A percentile compares a stretch with the other conserved stretches of the same genome.
Conservation (phyloP, 345 rosid species). For the Populus pruinosa region DNA sequence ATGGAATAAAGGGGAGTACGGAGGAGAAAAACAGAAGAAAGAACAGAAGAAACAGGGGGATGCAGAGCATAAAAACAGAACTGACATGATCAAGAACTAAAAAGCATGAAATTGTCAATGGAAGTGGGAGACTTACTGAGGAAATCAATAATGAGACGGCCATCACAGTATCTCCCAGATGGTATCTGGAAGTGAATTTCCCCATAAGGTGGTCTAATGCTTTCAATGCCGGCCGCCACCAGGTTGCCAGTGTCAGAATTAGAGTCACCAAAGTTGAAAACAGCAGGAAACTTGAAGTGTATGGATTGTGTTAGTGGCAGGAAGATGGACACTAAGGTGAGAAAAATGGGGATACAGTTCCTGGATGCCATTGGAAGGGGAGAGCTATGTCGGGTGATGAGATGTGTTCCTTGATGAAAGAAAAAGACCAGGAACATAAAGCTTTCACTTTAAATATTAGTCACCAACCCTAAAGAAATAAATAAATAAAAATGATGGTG, state of each 20-base stretch:
- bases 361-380: constrained; percentile 34
- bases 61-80: not conserved
- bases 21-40: not conserved
- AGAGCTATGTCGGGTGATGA: constrained; percentile 3
- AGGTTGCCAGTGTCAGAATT: constrained; percentile 88
- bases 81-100: not conserved
- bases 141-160: constrained; percentile 74
- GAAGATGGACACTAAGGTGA: constrained; percentile 29
- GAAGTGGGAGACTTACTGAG: constrained; percentile 43
- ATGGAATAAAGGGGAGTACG: not conserved
- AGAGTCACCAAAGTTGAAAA: constrained; percentile 91
- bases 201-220: constrained; percentile 63
- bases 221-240: constrained; percentile 64
- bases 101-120: not conserved
- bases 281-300: constrained; percentile 53
- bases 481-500: constrained; percentile 11
- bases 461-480: constrained; percentile 21
- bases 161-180: constrained; percentile 82
- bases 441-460: constrained; percentile 24
- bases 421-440: not conserved
- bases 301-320: constrained; percentile 39
- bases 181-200: constrained; percentile 54
- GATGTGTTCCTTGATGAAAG: not conserved
- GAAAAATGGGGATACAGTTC: constrained; percentile 24
- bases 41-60: not conserved